Conservation (phyloP, 2,329 filamentous ascomycete species). For the Niveomyces coronatus region DNA sequence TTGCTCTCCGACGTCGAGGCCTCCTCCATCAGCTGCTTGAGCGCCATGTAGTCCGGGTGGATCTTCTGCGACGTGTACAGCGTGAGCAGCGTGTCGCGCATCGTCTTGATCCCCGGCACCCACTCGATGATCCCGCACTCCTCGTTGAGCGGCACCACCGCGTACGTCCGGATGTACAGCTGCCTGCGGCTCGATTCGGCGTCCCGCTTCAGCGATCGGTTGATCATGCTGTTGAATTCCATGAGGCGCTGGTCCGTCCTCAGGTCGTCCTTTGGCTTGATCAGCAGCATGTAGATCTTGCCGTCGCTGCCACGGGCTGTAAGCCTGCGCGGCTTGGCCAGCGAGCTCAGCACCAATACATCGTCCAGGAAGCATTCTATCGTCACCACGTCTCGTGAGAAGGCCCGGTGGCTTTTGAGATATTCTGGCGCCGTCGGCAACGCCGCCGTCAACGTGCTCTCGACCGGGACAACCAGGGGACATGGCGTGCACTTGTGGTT, state of each 20-base stretch:
- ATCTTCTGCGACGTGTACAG: conserved; percentile 70
- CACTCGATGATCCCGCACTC: conserved; percentile 98
- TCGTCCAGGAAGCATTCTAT: conserved; percentile 76
- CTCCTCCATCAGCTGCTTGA: conserved; percentile 55
- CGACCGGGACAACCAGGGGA: conserved; percentile 78
- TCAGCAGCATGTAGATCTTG: conserved; percentile 76
- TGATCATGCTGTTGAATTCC: conserved; percentile 99
- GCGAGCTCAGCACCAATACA: conserved; percentile 78
- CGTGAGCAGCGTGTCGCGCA: conserved; percentile 79
- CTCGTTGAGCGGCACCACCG: conserved; percentile 92
- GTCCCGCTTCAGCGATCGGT: conserved; percentile 83
- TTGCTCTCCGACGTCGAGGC: conserved; percentile 48
- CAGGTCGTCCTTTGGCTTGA: conserved; percentile 96
- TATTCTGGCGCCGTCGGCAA: conserved; percentile 66
- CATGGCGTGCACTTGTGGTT: conserved; percentile 76
- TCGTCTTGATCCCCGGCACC: conserved; percentile 90
- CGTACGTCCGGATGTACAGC: conserved; percentile 93
- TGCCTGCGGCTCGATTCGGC: conserved; percentile 82
- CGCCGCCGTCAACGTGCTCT: conserved; percentile 71
- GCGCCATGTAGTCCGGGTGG: conserved; percentile 55
- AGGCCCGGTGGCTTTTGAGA: conserved; percentile 70
- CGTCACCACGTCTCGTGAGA: conserved; percentile 75
- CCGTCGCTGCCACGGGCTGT: conserved; percentile 85
- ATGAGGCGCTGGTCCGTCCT: conserved; percentile 96
- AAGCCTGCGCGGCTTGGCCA: conserved; percentile 86